These are phyloP conservation scores for Glomus cerebriforme DNA, from an alignment of 192 early-diverging fungal genomes.

Conservation along the genomic window DNA sequence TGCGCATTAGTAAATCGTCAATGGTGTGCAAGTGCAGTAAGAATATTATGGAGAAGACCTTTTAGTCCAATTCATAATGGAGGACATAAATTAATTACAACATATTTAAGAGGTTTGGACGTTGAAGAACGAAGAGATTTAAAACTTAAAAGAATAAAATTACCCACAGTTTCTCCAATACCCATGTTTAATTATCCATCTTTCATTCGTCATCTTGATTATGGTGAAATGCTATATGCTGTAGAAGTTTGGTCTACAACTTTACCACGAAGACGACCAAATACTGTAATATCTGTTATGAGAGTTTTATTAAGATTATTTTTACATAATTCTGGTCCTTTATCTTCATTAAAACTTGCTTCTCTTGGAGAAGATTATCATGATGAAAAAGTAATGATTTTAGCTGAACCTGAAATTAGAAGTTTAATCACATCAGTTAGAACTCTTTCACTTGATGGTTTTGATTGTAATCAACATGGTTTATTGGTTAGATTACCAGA, in stretches of 20 bases:
- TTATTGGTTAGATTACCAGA: slow-evolving; percentile 11
- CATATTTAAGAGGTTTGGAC: slow-evolving; percentile 1
- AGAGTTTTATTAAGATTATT: slow-evolving; percentile 17
- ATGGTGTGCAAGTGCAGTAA: slow-evolving; percentile 11
- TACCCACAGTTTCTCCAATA: background rate
- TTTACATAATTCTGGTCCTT: slow-evolving; percentile 7
- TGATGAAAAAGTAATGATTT: slow-evolving; percentile 4
- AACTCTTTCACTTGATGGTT: slow-evolving; percentile 8
- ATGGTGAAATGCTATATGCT: slow-evolving; percentile 5
- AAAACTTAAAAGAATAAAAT: background rate
- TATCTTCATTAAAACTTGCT: slow-evolving; percentile 1
- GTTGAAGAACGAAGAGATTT: background rate
- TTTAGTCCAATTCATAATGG: slow-evolving; percentile 1
- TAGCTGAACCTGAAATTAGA: background rate
- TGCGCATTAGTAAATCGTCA: background rate
- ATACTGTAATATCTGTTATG: slow-evolving; percentile 2
- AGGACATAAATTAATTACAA: slow-evolving; percentile 8
- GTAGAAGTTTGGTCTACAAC: background rate
- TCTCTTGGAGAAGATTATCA: slow-evolving; percentile 2
- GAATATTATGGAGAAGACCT: background rate
- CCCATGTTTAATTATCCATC: slow-evolving; percentile 23
- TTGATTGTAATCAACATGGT: slow-evolving; percentile 11
- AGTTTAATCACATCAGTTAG: background rate
- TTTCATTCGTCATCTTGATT: slow-evolving; percentile 6
- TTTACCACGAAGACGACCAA: background rate